Evolutionary conservation across 2,329 filamentous ascomycete genomes (phyloP), one percentile per base, ranked within the genome.

Genomic region (Stromatinia cepivora): DNA sequence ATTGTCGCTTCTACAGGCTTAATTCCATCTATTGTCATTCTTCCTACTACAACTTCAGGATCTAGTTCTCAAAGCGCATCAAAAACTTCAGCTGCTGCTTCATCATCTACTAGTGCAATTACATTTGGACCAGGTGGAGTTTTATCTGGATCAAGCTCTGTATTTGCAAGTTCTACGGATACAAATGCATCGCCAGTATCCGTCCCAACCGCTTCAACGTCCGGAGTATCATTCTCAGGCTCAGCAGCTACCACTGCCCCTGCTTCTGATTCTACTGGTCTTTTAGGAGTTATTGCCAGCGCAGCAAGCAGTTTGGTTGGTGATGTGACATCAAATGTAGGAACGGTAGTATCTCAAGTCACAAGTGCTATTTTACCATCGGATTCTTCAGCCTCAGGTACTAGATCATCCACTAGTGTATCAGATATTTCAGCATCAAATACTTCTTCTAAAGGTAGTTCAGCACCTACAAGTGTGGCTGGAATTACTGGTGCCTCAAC

Each of bases 61-160:
- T 66, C 46, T 22, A 42, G 52, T 56, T 25, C 57, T n/a, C 46
- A 61, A 50, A 22, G 56, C 22, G n/a, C 68, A 8, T 39, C 66
- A 11, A 28, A 61, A 25, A 66, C 66, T 20, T 58, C 71, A 10
- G 57, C 71, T 2, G 66, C 70, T 42, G n/a, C 59, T 61, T 68
- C 66, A 34, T 72, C 73, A 25, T 69, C 62, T 31, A 57, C 48
- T 25, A 71, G 71, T 68, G 77, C 69, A 36, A 78, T 78, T 56
- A 74, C 73, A 10, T 76, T 78, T 69, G 73, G 73, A 15, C 77
- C 77, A 31, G 74, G 76, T 62, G 76, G 76, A 70, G 70, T 78
- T 52, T 50, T 77, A n/a, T 73, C 71, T 10, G 52, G 59, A 15
- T 65, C 67, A 42, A 65, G 67, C 52, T 28, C 67, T n/a, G 28